Evolutionary conservation across 2,329 filamentous ascomycete species (phyloP), one percentile per base, ranked within the genome.

Genomic region (Trichophyton rubrum): DNA sequence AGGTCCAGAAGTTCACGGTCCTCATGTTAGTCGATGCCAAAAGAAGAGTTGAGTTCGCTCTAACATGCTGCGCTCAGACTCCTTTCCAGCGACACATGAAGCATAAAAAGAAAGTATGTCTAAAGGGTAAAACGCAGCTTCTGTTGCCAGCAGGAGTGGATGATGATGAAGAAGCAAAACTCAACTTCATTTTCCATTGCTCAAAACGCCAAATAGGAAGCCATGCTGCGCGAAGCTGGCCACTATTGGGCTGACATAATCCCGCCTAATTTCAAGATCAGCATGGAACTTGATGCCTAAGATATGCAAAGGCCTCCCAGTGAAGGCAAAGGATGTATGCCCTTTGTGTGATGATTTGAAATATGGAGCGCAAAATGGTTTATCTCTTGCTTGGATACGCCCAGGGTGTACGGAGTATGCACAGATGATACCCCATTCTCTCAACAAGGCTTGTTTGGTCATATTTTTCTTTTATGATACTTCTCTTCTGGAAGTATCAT

Each of bases 1-100:
- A 53, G 24, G 49, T 24, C 49, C 49, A 53, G 27, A 53, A 33
- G 49, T 53, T 53, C 49, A 53, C 49, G 49, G 49, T 53, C 49
- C 49, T 33, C 49, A 53, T 53, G 24, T 24, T 53, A 53, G 49
- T 33, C 49, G 13, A 30, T 53, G 49, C 30, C 20, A 3, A 53
- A 24, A 24, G 43, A 24, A 47, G 43, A 47, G 43, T 47, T 47
- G 17, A 24, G 43, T 47, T 47, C 43, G 43, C 49, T 30, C 6
- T 33, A 53, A 53, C 24, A 15, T 33, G 13, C 5, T 53, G 49
- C 49, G 49, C 49, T 53, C 49, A 53, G 49, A 53, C 49, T 33
- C 15, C 8, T 30, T 15, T 53, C 17, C 22, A 30, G 5, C 22
- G 13, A 53, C 27, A 24, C 9, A 53, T 53, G 49, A 33, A 30